Percentiles rank a stretch among this genome's conserved stretches.
Evolutionary conservation across 1,139 yeast species (phyloP).

Genomic region (Hyphopichia wangnamkhiaoensis): DNA sequence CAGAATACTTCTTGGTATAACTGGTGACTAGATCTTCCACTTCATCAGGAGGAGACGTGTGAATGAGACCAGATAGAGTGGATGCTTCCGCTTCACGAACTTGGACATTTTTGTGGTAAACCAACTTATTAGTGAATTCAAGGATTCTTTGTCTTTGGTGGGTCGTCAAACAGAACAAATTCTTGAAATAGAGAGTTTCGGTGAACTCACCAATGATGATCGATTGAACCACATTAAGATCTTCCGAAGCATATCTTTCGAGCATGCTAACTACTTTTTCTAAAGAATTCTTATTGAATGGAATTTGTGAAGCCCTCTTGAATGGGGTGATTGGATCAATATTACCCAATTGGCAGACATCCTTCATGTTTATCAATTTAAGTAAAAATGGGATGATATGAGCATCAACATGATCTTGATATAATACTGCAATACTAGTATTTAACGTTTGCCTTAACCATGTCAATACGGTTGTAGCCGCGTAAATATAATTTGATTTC

Average conservation of each 20-base stretch:
- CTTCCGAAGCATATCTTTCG: slow-evolving; percentile 41
- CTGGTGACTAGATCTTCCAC: slow-evolving; percentile 34
- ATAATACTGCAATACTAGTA: slow-evolving; percentile 41
- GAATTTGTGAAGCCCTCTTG: slow-evolving; percentile 58
- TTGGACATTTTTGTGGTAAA: slow-evolving; percentile 69
- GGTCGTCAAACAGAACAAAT: slow-evolving; percentile 56
- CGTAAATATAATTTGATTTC: slow-evolving; percentile 47
- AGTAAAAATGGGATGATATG: slow-evolving; percentile 73
- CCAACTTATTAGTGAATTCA: slow-evolving; percentile 50
- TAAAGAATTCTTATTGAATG: slow-evolving; percentile 48
- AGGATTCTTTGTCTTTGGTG: slow-evolving; percentile 55
- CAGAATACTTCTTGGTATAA: slow-evolving; percentile 25
- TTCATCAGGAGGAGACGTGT: slow-evolving; percentile 67
- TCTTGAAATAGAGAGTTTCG: slow-evolving; percentile 74
- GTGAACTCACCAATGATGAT: slow-evolving; percentile 68
- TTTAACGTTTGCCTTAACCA: slow-evolving; percentile 45
- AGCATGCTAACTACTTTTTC: slow-evolving; percentile 52
- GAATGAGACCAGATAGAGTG: slow-evolving; percentile 79
- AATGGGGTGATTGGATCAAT: slow-evolving; percentile 58
- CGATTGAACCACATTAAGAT: slow-evolving; percentile 66
- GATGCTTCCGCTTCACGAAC: slow-evolving; percentile 76
- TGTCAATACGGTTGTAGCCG: slow-evolving; percentile 46
- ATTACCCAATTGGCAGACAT: slow-evolving; percentile 76
- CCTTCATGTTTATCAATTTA: slow-evolving; percentile 68
- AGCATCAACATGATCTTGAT: slow-evolving; percentile 37